phyloP scores from a whole-genome alignment of 768 basidiomycete genomes.

The Piloderma croceum region DNA sequence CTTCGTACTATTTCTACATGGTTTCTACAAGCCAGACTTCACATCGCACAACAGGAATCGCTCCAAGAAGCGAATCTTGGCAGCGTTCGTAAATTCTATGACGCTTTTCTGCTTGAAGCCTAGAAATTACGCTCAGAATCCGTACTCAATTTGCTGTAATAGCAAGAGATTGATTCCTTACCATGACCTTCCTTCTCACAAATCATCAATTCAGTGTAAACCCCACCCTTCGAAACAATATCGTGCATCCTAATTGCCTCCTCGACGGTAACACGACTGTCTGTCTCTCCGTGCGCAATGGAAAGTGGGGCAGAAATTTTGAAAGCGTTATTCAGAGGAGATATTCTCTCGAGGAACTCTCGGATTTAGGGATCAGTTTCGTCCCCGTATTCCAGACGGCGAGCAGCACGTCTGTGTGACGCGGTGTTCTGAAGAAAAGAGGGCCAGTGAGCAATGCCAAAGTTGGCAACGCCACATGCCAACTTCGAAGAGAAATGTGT shows the following conservation, averaged over 20 bases:
- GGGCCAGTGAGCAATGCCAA: slow-evolving; percentile 34
- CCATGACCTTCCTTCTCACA: slow-evolving; percentile 41
- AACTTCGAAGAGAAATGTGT: slow-evolving; percentile 37
- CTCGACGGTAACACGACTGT: slow-evolving; percentile 34
- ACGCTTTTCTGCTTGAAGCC: slow-evolving; percentile 41
- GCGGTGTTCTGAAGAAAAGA: slow-evolving; percentile 41
- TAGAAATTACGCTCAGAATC: too few relatives aligned
- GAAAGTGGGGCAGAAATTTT: slow-evolving; percentile 32
- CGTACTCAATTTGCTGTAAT: neutral
- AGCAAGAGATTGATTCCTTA: slow-evolving; percentile 13
- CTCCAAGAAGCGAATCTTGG: slow-evolving; percentile 34
- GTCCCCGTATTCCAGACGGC: slow-evolving; percentile 38
- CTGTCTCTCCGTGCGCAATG: slow-evolving; percentile 39
- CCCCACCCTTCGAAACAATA: slow-evolving; percentile 23
- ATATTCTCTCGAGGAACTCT: slow-evolving; percentile 33
- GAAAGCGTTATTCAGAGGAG: slow-evolving; percentile 33
- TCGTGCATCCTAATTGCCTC: slow-evolving; percentile 36
- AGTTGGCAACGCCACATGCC: slow-evolving; percentile 36
- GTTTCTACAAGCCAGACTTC: too few relatives aligned
- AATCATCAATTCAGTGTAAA: slow-evolving; percentile 31
- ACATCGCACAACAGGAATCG: too few relatives aligned
- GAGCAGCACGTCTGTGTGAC: slow-evolving; percentile 26
- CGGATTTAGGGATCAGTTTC: slow-evolving; percentile 32
- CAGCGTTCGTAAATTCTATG: slow-evolving; percentile 37
- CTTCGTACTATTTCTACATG: too few relatives aligned